Conservation (phyloP, 495 filamentous ascomycete species). For the Immersiella caudata region DNA sequence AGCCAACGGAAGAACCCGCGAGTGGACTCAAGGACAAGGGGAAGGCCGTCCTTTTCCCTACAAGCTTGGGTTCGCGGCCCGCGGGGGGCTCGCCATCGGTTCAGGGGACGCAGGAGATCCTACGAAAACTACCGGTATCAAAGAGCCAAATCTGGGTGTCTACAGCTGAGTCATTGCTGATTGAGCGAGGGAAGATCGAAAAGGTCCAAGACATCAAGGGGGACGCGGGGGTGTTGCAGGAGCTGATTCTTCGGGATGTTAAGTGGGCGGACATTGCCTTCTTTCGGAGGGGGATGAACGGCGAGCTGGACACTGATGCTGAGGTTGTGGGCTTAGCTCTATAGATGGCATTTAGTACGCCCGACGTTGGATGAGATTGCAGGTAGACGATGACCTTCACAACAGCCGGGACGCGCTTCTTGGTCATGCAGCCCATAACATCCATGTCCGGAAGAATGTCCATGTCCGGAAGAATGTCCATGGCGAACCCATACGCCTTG, state of each 20-base stretch:
- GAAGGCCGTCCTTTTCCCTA: neutral
- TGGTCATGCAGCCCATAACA: neutral
- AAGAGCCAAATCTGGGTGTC: neutral
- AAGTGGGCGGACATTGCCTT: neutral
- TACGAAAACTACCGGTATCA: neutral
- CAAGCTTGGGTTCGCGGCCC: neutral
- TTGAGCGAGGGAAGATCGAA: constrained; percentile 2
- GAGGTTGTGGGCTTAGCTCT: too few species aligned
- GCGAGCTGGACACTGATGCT: neutral
- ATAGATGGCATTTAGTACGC: too few species aligned
- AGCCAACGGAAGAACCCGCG: neutral
- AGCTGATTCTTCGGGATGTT: neutral
- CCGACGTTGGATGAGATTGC: neutral
- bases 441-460: neutral
- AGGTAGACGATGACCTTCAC: constrained; percentile 1
- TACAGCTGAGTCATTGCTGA: constrained; percentile 1
- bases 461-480: neutral
- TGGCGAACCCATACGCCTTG: neutral
- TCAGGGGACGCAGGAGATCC: neutral
- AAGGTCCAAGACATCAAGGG: constrained; percentile 1
- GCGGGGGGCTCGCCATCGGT: neutral
- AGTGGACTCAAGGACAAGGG: neutral
- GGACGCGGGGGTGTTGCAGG: neutral
- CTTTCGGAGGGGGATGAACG: constrained; percentile 5
- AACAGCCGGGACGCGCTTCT: constrained; percentile 4